phyloP scores from a whole-genome alignment of 1,139 yeast species.

The Debaryomycetaceae sp. region DNA sequence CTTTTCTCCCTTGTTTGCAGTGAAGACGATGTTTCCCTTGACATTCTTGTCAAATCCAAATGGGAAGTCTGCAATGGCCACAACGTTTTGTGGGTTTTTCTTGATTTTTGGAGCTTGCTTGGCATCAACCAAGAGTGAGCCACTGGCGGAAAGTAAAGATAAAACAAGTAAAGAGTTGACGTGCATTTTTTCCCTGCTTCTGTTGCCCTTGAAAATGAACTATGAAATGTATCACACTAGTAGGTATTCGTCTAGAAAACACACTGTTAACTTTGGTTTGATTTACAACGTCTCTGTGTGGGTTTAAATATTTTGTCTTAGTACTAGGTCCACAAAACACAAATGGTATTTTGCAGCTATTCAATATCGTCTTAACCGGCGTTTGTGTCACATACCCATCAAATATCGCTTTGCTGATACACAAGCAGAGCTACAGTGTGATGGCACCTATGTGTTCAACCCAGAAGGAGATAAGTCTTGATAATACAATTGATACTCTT shows the following conservation, averaged over 20 bases:
- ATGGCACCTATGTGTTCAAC: background rate
- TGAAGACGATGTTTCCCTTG: constrained; percentile 50
- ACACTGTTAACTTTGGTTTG: background rate
- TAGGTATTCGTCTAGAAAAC: background rate
- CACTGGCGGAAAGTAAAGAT: constrained; percentile 4
- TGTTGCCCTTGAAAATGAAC: background rate
- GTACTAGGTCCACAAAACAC: constrained; percentile 1
- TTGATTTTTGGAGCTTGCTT: constrained; percentile 38
- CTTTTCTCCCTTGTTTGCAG: constrained; percentile 40
- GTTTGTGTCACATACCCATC: background rate
- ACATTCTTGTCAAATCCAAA: constrained; percentile 35
- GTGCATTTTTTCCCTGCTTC: constrained; percentile 1
- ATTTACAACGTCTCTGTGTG: background rate
- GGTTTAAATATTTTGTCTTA: background rate
- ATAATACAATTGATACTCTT: no score
- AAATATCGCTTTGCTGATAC: background rate
- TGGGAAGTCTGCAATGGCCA: constrained; percentile 59
- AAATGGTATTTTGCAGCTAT: constrained; percentile 1
- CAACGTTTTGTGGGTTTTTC: constrained; percentile 42
- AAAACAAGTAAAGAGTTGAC: constrained; percentile 4
- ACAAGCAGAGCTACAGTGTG: background rate
- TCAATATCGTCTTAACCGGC: background rate
- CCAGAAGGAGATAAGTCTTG: no score
- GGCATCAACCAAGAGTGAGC: constrained; percentile 17
- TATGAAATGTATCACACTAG: background rate